phyloP scores from a whole-genome alignment of 78 protist species.

The Dictyostelium purpureum region DNA sequence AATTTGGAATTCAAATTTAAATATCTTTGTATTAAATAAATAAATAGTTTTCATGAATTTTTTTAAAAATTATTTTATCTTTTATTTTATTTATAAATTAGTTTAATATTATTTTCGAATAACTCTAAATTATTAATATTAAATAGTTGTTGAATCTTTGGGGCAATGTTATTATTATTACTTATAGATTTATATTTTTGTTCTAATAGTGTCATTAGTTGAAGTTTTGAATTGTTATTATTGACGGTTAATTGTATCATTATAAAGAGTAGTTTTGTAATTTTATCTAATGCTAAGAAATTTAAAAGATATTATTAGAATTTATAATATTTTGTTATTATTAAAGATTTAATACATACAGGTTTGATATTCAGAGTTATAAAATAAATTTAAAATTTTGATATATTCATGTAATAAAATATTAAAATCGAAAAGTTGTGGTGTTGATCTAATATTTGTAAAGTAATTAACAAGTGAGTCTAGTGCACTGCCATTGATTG shows the following conservation, averaged over 20 bases:
- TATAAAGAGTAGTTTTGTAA: neutral
- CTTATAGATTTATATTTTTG: neutral
- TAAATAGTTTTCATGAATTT: too few relatives aligned
- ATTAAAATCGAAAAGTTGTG: neutral
- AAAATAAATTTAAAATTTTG: neutral
- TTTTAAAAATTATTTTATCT: neutral
- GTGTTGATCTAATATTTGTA: neutral
- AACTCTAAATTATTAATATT: neutral
- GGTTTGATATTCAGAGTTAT: constrained; percentile 9
- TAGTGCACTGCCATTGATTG: constrained; percentile 1
- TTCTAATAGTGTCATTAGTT: neutral
- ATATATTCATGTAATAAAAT: neutral
- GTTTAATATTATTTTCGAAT: neutral
- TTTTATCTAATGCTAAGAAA: neutral
- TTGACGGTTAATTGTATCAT: neutral
- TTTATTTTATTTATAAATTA: neutral
- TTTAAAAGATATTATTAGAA: neutral
- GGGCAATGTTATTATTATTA: too few relatives aligned
- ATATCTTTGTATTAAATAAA: too few relatives aligned
- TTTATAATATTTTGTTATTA: too few relatives aligned
- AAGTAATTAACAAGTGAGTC: constrained; percentile 2
- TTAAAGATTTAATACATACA: neutral
- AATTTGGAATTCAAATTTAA: too few relatives aligned
- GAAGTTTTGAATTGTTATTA: neutral
- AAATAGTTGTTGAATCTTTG: neutral